Evolutionary conservation across 768 basidiomycete genomes (phyloP), one percentile per base, ranked within the genome.

Genomic region (Tulasnella sp.): DNA sequence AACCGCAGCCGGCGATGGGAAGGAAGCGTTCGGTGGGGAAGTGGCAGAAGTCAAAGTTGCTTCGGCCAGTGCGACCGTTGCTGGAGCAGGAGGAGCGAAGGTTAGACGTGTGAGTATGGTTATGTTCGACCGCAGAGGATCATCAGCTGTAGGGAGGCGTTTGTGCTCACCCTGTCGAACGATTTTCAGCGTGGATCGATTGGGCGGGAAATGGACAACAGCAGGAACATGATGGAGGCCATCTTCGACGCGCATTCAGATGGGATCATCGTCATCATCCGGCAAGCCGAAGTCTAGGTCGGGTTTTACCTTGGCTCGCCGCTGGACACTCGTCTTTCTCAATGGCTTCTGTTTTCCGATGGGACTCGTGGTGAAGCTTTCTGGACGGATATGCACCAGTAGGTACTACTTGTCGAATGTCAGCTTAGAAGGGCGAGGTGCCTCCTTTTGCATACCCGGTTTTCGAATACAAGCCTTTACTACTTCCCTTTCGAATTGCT

Each of bases 241-340:
- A 88, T 90, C 56, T 88, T 90, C 67, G 87, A 85, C 31, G 87
- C 84, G 3, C 87, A 89, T 67, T 89, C 87, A 27, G 87, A 90
- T 66, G 87, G 87, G 3, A 74, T 90, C 59, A 80, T 90, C 73
- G 84, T 87, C 62, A 86, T 90, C 63, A 71, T 90, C 11, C 80
- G 87, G 21, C 72, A 75, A 49, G 75, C 78, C 0, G 27, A 41
- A 49, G 34, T 53, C n/a, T 59, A 34, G 31, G 27, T 8, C 21
- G 12, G 9, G 19, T 30, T 27, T 12, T 25, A 8, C 22, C 31
- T 12, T 41, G 25, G 4, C 38, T 9, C 24, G 34, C 15, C 34
- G 34, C 15, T 15, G 34, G 15, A 15, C 7, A 38, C 34, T 38
- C 15, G 34, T n/a, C n/a, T n/a, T n/a, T n/a, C 7, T 38, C 34